Evolutionary conservation across 2,329 filamentous ascomycete species (phyloP).

Genomic region (Penicillium decumbens): DNA sequence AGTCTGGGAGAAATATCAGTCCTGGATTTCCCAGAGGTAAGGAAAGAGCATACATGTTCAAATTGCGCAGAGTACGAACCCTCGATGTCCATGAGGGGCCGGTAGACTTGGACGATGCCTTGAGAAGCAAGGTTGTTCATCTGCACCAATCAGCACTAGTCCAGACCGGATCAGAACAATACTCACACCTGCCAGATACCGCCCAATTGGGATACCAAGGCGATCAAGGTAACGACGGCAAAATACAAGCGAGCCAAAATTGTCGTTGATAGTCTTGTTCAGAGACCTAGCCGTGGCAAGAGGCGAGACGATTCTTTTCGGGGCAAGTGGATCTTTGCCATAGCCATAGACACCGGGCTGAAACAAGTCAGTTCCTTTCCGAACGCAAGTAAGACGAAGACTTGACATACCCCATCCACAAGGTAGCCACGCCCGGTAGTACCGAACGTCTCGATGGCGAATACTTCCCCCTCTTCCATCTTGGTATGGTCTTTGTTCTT

Average conservation of each 20-base stretch:
- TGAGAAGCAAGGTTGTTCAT: conserved; percentile 55
- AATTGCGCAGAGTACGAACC: conserved; percentile 63
- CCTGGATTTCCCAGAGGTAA: background rate
- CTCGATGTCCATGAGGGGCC: conserved; percentile 53
- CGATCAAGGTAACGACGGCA: conserved; percentile 60
- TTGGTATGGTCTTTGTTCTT: conserved; percentile 48
- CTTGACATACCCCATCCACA: conserved; percentile 43
- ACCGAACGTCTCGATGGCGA: conserved; percentile 58
- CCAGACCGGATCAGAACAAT: background rate
- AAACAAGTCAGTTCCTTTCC: background rate
- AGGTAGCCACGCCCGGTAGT: conserved; percentile 50
- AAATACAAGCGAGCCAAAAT: conserved; percentile 60
- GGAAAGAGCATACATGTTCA: conserved; percentile 48
- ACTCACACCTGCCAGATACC: conserved; percentile 56
- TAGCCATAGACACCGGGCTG: conserved; percentile 53
- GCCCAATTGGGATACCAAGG: conserved; percentile 50
- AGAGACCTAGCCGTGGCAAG: conserved; percentile 55
- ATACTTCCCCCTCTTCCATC: conserved; percentile 58
- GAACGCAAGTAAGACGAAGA: background rate
- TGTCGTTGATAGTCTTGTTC: conserved; percentile 56
- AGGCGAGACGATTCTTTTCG: conserved; percentile 29
- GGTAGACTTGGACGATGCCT: conserved; percentile 55
- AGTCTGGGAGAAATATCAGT: conserved; percentile 36
- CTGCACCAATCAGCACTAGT: conserved; percentile 29
- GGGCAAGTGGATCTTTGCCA: conserved; percentile 41